Percentiles rank a stretch among this genome's conserved stretches.
Evolutionary conservation across 352 stramenopile genomes (phyloP).

Genomic region (Pythium utonaiense): DNA sequence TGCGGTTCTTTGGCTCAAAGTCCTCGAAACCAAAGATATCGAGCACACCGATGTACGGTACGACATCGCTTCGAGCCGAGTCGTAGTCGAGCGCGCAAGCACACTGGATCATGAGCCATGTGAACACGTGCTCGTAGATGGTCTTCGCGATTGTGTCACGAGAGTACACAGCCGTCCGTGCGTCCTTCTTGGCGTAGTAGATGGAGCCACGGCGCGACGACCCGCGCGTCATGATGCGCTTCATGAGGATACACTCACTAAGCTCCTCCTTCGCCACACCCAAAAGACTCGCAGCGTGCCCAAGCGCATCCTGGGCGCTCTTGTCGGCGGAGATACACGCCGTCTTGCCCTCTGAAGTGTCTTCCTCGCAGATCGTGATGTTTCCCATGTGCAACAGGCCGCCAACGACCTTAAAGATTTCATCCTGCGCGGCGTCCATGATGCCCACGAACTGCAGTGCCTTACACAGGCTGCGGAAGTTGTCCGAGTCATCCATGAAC

Average conservation of each 20-base stretch:
- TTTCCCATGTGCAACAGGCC: slow-evolving; percentile 96
- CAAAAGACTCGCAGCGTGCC: slow-evolving; percentile 52
- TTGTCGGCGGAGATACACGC: slow-evolving; percentile 78
- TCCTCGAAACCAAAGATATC: slow-evolving; percentile 92
- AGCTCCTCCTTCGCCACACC: slow-evolving; percentile 64
- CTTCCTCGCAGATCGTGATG: slow-evolving; percentile 91
- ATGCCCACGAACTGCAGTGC: slow-evolving; percentile 81
- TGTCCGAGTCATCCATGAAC: slow-evolving; percentile 89
- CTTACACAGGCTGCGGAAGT: slow-evolving; percentile 68
- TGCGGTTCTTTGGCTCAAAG: slow-evolving; percentile 85
- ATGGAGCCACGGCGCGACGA: slow-evolving; percentile 73
- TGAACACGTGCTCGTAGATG: slow-evolving; percentile 91
- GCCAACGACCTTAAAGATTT: slow-evolving; percentile 91
- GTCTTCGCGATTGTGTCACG: slow-evolving; percentile 93
- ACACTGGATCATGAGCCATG: slow-evolving; percentile 91
- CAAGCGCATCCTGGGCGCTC: slow-evolving; percentile 59
- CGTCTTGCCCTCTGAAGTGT: slow-evolving; percentile 76
- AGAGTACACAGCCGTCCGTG: slow-evolving; percentile 81
- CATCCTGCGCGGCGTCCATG: slow-evolving; percentile 53
- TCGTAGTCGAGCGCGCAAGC: slow-evolving; percentile 87
- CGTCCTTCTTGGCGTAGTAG: no score
- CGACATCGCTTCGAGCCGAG: slow-evolving; percentile 44
- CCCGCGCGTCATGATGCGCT: slow-evolving; percentile 81
- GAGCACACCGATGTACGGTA: slow-evolving; percentile 89
- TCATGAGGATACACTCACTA: slow-evolving; percentile 80